Evolutionary conservation across 192 early-diverging fungal genomes (phyloP).

Genomic region (Funneliformis mosseae): DNA sequence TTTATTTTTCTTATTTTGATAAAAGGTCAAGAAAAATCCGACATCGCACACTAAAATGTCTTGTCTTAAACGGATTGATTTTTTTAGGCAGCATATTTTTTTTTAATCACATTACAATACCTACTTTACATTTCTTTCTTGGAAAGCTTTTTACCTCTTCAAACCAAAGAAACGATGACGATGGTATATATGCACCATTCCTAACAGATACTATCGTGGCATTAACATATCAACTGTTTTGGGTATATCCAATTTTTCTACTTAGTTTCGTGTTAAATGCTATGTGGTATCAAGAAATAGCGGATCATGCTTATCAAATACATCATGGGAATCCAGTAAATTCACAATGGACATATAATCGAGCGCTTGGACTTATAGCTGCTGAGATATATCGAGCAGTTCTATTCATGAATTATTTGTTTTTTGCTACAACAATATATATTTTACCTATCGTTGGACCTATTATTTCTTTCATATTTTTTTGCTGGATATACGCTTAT

Average conservation of each 20-base stretch:
- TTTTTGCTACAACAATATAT: conserved; percentile 38
- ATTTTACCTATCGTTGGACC: conserved; percentile 48
- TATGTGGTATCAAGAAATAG: conserved; percentile 62
- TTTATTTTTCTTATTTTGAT: conserved; percentile 34
- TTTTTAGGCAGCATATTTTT: conserved; percentile 57
- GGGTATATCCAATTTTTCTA: conserved; percentile 59
- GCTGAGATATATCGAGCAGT: conserved; percentile 51
- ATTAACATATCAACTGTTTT: conserved; percentile 49
- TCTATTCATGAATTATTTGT: conserved; percentile 50
- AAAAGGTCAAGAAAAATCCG: conserved; percentile 52
- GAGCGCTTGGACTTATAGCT: conserved; percentile 39
- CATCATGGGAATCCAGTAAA: conserved; percentile 44
- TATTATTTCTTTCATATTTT: conserved; percentile 44
- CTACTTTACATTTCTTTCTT: conserved; percentile 29
- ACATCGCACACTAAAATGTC: conserved; percentile 43
- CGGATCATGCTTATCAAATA: conserved; percentile 50
- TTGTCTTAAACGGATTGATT: conserved; percentile 54
- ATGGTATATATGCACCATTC: conserved; percentile 9
- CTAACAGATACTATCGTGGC: conserved; percentile 28
- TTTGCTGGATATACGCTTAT: conserved; percentile 51
- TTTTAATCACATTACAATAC: conserved; percentile 42
- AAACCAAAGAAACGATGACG: neutral
- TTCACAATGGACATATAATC: conserved; percentile 38
- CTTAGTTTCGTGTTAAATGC: conserved; percentile 55
- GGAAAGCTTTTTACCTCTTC: neutral